Conservation (phyloP, 441 rosid genomes). For the Macaranga tanarius region DNA sequence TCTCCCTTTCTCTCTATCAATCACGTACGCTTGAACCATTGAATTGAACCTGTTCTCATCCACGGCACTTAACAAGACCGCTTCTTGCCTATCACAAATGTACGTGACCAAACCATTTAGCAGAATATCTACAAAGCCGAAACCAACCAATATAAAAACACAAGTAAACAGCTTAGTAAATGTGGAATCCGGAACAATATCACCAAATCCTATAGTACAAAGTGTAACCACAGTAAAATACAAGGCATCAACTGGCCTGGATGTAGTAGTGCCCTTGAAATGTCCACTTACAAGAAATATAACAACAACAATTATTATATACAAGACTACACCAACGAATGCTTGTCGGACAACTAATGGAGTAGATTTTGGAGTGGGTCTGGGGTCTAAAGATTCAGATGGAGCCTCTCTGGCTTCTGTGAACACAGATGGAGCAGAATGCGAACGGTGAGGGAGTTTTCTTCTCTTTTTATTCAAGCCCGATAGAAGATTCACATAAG, state of each 20-base stretch:
- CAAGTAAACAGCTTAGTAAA: conserved; percentile 61
- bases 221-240: conserved; percentile 67
- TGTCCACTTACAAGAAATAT: conserved; percentile 33
- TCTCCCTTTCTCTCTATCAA: conserved; percentile 60
- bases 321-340: conserved; percentile 43
- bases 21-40: conserved; percentile 46
- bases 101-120: conserved; percentile 60
- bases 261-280: conserved; percentile 46
- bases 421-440: conserved; percentile 63
- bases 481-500: conserved; percentile 44
- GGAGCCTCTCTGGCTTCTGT: conserved; percentile 35
- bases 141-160: conserved; percentile 52
- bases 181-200: conserved; percentile 57
- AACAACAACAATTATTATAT: conserved; percentile 37
- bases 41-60: conserved; percentile 48
- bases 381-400: conserved; percentile 26
- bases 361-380: conserved; percentile 26
- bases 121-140: conserved; percentile 61
- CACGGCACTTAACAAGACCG: conserved; percentile 50
- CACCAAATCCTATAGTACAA: conserved; percentile 72
- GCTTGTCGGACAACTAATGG: conserved; percentile 58
- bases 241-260: conserved; percentile 52
- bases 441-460: conserved; percentile 39
- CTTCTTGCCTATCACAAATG: conserved; percentile 65
- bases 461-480: conserved; percentile 39